Conservation (phyloP, 495 filamentous ascomycete species). For the Aspergillus coremiiformis region DNA sequence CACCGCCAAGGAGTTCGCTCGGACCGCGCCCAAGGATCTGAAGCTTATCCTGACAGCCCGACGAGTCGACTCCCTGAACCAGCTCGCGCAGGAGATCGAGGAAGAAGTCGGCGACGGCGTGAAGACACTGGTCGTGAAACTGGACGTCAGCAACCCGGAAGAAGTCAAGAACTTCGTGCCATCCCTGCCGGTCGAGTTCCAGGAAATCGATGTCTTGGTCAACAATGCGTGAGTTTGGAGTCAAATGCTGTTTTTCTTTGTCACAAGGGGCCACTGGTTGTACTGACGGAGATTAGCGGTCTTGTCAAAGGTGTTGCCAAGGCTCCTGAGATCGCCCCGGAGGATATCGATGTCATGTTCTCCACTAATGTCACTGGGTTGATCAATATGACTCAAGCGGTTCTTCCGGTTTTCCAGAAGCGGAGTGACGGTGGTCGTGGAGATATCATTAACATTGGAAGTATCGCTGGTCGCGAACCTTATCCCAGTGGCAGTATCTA, state of each 20-base stretch:
- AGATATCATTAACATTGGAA: constrained; percentile 96
- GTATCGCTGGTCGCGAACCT: constrained; percentile 84
- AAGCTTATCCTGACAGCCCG: constrained; percentile 84
- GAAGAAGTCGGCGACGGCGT: constrained; percentile 76
- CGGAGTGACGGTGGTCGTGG: constrained; percentile 71
- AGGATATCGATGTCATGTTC: constrained; percentile 85
- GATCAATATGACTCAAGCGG: constrained; percentile 94
- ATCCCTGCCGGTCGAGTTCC: constrained; percentile 71
- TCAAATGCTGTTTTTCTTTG: background rate
- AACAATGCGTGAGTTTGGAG: constrained; percentile 80
- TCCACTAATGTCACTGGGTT: constrained; percentile 88
- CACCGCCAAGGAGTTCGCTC: constrained; percentile 86
- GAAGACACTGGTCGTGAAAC: constrained; percentile 68
- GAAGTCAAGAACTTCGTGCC: constrained; percentile 70
- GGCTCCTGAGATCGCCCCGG: constrained; percentile 72
- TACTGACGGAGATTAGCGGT: constrained; percentile 45
- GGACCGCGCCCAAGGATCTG: constrained; percentile 70
- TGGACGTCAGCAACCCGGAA: constrained; percentile 78
- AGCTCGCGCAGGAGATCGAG: constrained; percentile 70
- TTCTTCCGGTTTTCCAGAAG: constrained; percentile 78
- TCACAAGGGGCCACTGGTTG: background rate
- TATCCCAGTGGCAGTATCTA: constrained; percentile 92
- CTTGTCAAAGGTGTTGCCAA: constrained; percentile 83
- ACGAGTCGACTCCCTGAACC: constrained; percentile 66
- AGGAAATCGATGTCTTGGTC: constrained; percentile 81